Evolutionary conservation across 331 rosid species (phyloP), one percentile per base, ranked within the genome.

Genomic region (Stylosanthes scabra): DNA sequence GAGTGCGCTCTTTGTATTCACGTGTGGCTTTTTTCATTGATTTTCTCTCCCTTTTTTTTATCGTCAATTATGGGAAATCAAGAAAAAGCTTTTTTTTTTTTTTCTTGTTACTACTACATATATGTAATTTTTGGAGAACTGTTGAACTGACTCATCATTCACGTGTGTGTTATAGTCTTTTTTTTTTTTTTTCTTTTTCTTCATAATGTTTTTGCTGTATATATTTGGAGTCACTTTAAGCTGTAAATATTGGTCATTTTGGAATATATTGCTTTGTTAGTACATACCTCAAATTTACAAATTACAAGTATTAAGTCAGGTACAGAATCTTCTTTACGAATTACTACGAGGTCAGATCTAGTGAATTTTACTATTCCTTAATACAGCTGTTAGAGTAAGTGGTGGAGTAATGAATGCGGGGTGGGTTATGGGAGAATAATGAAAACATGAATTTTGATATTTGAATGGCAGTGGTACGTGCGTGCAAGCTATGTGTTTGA

Each of bases 11-110:
- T 83, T 79, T 80, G 85, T 76, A 76, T 81, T 88, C 76, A 72
- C 72, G 89, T 81, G 94, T 90, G 91, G 90, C 94, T 86, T 86
- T 78, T 74, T 78, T 74, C 66, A 13, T 76, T 81, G 70, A 75
- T 61, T 74, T 82, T 78, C 79, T 70, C 62, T 41, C 20, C 64
- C 25, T 41, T 34, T 74, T 79, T 78, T 81, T 74, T 20, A 20
- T 77, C 47, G 49, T 77, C 74, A 51, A 41, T 81, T 75, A 59
- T 76, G 71, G 80, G 78, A 78, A 85, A 78, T 80, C 70, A 74
- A 76, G 56, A 14, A 63, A 78, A 78, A 77, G 81, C 69, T 66
- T 45, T 70, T 71, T 37, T 15, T 34, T 34, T 34, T 34, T 34
- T 34, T 34, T 34, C 39, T 34, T 47, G 11, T 63, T 28, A 29